Evolutionary conservation across 805 yeast genomes (phyloP).

Genomic region (Spathaspora hagerdaliae): DNA sequence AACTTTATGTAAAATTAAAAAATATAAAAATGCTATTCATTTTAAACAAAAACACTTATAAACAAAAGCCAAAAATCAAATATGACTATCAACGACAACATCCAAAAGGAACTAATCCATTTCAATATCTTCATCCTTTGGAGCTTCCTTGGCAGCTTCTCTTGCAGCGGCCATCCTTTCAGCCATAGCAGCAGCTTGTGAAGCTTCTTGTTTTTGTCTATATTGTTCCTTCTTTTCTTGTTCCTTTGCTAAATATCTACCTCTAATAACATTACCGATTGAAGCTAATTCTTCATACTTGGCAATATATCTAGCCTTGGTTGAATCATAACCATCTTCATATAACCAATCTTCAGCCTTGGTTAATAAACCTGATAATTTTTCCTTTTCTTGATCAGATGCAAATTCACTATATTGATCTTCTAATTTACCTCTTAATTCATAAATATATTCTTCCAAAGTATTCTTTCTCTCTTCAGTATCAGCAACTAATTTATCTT

Average conservation of each 20-base stretch:
- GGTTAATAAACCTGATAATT: conserved; percentile 64
- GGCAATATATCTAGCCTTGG: conserved; percentile 96
- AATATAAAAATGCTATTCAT: too few species aligned
- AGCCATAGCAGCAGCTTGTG: conserved; percentile 76
- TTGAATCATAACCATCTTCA: conserved; percentile 93
- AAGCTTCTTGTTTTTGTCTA: conserved; percentile 84
- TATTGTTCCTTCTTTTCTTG: conserved; percentile 91
- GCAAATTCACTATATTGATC: conserved; percentile 88
- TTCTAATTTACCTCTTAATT: conserved; percentile 93
- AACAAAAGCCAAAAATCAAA: neutral
- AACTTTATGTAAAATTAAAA: too few species aligned
- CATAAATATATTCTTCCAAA: conserved; percentile 96
- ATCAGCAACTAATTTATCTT: conserved; percentile 95
- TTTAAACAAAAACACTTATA: too few species aligned
- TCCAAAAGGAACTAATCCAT: conserved; percentile 30
- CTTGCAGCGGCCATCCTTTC: conserved; percentile 79
- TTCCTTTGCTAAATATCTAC: conserved; percentile 89
- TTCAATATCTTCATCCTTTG: conserved; percentile 26
- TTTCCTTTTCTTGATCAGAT: conserved; percentile 82
- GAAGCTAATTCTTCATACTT: conserved; percentile 96
- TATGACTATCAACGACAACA: conserved; percentile 28
- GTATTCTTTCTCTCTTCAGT: conserved; percentile 99
- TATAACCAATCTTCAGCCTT: conserved; percentile 98
- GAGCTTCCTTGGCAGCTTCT: conserved; percentile 40
- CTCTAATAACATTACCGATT: conserved; percentile 90